Conservation (phyloP, 2,329 filamentous ascomycete genomes). For the Hypoxylon sp. region DNA sequence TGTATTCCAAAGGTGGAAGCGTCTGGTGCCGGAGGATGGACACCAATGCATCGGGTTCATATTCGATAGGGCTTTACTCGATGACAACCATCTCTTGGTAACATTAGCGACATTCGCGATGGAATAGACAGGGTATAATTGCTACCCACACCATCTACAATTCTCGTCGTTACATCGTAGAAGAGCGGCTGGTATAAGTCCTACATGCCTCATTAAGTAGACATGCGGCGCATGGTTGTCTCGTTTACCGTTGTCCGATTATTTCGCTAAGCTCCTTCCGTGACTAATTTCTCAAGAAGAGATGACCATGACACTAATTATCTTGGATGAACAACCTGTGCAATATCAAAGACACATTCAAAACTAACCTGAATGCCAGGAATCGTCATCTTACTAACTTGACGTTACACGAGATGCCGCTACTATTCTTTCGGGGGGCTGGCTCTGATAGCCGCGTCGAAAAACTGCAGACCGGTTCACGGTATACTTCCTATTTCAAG, state of each 20-base stretch:
- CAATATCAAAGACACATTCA: neutral
- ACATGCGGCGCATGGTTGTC: slow-evolving; percentile 2
- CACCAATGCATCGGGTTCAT: slow-evolving; percentile 1
- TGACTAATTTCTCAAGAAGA: neutral
- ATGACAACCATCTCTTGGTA: neutral
- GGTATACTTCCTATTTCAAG: slow-evolving; percentile 42
- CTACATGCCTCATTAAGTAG: slow-evolving; percentile 5
- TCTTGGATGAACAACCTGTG: neutral
- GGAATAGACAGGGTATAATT: slow-evolving; percentile 11
- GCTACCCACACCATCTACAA: slow-evolving; percentile 16
- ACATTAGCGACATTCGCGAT: slow-evolving; percentile 8
- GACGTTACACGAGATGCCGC: slow-evolving; percentile 23
- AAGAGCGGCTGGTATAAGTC: slow-evolving; percentile 11
- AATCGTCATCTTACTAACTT: neutral
- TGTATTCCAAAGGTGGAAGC: neutral
- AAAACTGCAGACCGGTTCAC: slow-evolving; percentile 35
- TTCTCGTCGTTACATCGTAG: neutral
- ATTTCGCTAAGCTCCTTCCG: neutral
- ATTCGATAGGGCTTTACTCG: neutral
- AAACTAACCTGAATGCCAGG: neutral
- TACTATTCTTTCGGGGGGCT: slow-evolving; percentile 30
- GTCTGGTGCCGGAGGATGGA: slow-evolving; percentile 3
- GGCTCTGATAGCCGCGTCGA: slow-evolving; percentile 37
- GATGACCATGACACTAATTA: neutral
- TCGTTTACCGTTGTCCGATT: slow-evolving; percentile 3